Percentiles rank a stretch among this genome's conserved stretches.
phyloP scores from a whole-genome alignment of 2,329 filamentous ascomycete species.

The Aspergillus udagawae region DNA sequence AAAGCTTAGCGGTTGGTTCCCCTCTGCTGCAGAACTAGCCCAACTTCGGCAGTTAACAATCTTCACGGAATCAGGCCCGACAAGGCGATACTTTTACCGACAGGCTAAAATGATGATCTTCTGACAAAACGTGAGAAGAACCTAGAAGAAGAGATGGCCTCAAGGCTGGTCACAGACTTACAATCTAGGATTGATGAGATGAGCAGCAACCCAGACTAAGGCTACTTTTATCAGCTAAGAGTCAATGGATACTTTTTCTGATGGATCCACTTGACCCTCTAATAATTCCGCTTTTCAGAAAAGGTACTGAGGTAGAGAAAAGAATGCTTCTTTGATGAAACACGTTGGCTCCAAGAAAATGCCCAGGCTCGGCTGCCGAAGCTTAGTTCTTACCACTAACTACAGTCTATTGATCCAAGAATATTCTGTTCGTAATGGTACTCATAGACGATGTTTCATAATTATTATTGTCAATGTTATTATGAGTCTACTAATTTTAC shows the following conservation, averaged over 20 bases:
- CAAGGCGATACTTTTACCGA: background rate
- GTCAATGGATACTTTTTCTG: background rate
- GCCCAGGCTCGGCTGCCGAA: background rate
- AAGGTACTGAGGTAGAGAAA: background rate
- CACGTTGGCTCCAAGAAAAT: background rate
- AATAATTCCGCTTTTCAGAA: background rate
- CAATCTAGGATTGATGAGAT: background rate
- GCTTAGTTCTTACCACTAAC: background rate
- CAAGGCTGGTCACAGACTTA: background rate
- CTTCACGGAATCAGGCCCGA: background rate
- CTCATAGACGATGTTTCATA: background rate
- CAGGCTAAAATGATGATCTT: background rate
- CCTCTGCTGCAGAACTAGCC: background rate
- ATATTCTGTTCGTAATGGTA: background rate
- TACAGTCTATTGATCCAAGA: too few relatives aligned
- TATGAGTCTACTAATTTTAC: background rate
- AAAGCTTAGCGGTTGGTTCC: background rate
- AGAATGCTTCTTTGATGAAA: background rate
- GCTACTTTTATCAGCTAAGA: background rate
- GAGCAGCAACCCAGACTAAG: background rate
- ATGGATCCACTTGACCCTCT: background rate
- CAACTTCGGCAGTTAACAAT: background rate
- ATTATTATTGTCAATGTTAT: background rate
- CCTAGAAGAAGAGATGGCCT: background rate
- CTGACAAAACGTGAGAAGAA: background rate